Percentiles rank a stretch among this genome's conserved stretches.
Conservation (phyloP, 2,329 filamentous ascomycete species). For the Juglanconis oblonga region DNA sequence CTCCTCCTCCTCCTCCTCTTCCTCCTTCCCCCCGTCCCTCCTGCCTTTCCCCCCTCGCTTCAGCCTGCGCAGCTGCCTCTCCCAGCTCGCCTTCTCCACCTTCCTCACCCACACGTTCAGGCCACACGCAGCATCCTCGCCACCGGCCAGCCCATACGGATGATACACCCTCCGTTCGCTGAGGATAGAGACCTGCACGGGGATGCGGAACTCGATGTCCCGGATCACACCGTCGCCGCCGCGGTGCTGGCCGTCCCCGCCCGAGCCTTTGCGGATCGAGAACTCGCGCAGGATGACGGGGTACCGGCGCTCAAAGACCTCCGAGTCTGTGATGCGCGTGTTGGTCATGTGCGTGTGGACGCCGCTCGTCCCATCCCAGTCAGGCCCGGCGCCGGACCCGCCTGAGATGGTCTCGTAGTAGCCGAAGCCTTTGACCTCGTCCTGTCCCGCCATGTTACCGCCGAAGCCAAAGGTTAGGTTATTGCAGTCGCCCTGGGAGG, state of each 20-base stretch:
- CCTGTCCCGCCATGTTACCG: slow-evolving; percentile 57
- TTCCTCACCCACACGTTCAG: slow-evolving; percentile 84
- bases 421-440: slow-evolving; percentile 70
- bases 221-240: slow-evolving; percentile 77
- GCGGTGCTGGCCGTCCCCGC: slow-evolving; percentile 61
- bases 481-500: slow-evolving; percentile 77
- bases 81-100: slow-evolving; percentile 56
- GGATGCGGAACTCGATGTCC: slow-evolving; percentile 78
- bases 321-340: slow-evolving; percentile 76
- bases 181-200: slow-evolving; percentile 75
- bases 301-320: slow-evolving; percentile 75
- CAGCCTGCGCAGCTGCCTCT: slow-evolving; percentile 39
- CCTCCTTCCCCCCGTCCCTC: slow-evolving; percentile 20
- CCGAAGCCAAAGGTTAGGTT: slow-evolving; percentile 83
- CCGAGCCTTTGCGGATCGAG: slow-evolving; percentile 58
- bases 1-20: slow-evolving; percentile 26
- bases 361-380: slow-evolving; percentile 70
- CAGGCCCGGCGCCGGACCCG: slow-evolving; percentile 68
- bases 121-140: slow-evolving; percentile 73
- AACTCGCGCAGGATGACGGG: slow-evolving; percentile 72
- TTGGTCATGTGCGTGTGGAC: slow-evolving; percentile 89
- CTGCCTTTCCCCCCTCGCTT: slow-evolving; percentile 25
- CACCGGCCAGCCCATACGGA: slow-evolving; percentile 82
- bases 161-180: slow-evolving; percentile 73
- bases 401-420: slow-evolving; percentile 87